Evolutionary conservation across 768 basidiomycete genomes (phyloP), one percentile per base, ranked within the genome.

Genomic region (Podaxis pistillaris): DNA sequence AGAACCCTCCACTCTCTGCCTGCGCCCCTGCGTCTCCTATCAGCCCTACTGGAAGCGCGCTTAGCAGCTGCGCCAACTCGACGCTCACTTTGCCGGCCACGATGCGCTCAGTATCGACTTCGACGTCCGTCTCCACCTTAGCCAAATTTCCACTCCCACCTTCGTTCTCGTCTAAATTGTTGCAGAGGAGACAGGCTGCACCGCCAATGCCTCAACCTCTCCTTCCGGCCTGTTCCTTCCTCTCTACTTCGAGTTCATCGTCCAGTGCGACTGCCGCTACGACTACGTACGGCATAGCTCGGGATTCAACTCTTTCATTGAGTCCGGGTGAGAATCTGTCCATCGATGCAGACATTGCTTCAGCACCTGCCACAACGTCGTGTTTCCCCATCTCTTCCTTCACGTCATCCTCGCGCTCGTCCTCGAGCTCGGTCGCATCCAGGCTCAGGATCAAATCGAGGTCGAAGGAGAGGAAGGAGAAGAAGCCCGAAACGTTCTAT

Each of bases 121-220:
- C 60, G 44, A 62, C 53, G 17, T 47, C 60, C 15, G 60, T 55
- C 7, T 62, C 60, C 17, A 62, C 60, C 13, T 33, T 62, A 13
- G 46, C 28, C 41, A 62, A 55, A 19, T 62, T 62, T n/a, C 60
- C 60, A 7, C 53, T 62, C 15, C 60, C 60, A 13, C 60, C 60
- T 24, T 62, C 60, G 1, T 62, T 55, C 36, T 62, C 60, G 17
- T 55, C 52, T 11, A 49, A 62, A 24, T 36, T 62, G 7, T 22
- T 54, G 5, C 60, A 62, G 30, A 53, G 60, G 17, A 44, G 60
- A 54, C 53, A 37, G 24, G 60, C 28, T 13, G 60, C 36, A 2
- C 60, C 60, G 12, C 53, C 60, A 12, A 46, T 55, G 53, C 53
- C 41, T 13, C 47, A 50, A 46, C 60, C 60, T 37, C 44, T 62